phyloP scores from a whole-genome alignment of 257 asterid genomes.

The Solanum phureja region DNA sequence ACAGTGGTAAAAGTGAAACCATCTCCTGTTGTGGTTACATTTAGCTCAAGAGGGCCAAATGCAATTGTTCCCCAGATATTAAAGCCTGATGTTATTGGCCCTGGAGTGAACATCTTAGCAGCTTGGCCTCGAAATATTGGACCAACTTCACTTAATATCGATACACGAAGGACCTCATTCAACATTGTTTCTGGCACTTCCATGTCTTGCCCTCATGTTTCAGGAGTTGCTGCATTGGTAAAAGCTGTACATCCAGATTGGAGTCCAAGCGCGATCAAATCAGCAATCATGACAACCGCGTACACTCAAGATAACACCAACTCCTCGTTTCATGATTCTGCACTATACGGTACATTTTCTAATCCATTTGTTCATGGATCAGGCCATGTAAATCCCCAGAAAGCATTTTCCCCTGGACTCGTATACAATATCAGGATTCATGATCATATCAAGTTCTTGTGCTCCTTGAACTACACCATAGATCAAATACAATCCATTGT shows the following conservation, averaged over 20 bases:
- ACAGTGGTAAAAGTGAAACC: background rate
- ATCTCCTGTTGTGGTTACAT: background rate
- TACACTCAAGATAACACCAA: slow-evolving; percentile 29
- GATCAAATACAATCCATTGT: slow-evolving; percentile 34
- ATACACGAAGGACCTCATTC: background rate
- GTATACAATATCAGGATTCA: slow-evolving; percentile 16
- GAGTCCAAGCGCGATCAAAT: slow-evolving; percentile 39
- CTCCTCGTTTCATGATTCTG: slow-evolving; percentile 23
- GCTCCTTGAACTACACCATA: slow-evolving; percentile 30
- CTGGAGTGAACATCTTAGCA: background rate
- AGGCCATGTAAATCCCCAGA: slow-evolving; percentile 39
- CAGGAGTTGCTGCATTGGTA: slow-evolving; percentile 36
- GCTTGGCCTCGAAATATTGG: background rate
- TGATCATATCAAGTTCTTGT: slow-evolving; percentile 31
- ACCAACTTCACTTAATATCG: background rate
- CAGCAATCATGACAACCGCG: slow-evolving; percentile 42
- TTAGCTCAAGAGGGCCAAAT: slow-evolving; percentile 2
- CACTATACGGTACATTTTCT: slow-evolving; percentile 15
- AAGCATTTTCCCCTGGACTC: slow-evolving; percentile 32
- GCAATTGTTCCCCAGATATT: background rate
- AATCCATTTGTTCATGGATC: slow-evolving; percentile 30
- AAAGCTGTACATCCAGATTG: slow-evolving; percentile 38
- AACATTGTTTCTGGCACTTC: slow-evolving; percentile 25
- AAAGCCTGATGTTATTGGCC: background rate
- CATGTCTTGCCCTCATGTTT: slow-evolving; percentile 42